A percentile compares a stretch with the other conserved stretches of the same genome.
Conservation (phyloP, 371 early-diverging fungal genomes). For the Rhizopus arrhizus region DNA sequence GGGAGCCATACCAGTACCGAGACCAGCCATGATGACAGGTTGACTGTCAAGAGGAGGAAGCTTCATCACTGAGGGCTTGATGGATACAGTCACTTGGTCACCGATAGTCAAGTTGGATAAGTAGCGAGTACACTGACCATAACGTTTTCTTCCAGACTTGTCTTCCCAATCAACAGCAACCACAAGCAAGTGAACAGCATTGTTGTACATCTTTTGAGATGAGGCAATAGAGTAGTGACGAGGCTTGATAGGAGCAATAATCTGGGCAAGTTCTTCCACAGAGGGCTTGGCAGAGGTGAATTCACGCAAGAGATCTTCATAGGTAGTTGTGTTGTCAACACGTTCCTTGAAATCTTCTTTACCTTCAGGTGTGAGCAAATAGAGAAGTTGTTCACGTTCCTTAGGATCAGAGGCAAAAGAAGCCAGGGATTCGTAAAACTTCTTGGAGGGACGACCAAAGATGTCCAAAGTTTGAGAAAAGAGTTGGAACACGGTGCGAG, state of each 20-base stretch:
- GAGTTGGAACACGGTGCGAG: constrained; percentile 77
- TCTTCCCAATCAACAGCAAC: constrained; percentile 89
- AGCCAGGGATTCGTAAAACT: constrained; percentile 84
- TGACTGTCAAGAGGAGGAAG: constrained; percentile 78
- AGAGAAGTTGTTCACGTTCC: constrained; percentile 74
- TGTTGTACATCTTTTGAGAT: constrained; percentile 81
- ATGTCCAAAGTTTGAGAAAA: constrained; percentile 84
- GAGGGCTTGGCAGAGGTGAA: constrained; percentile 83
- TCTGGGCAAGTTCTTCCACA: constrained; percentile 66
- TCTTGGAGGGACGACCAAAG: constrained; percentile 93
- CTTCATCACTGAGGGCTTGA: constrained; percentile 96
- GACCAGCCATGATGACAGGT: constrained; percentile 95
- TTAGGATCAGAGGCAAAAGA: constrained; percentile 68
- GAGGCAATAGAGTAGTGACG: constrained; percentile 96
- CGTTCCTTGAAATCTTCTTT: constrained; percentile 80
- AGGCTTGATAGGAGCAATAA: constrained; percentile 87
- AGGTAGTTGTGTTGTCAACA: constrained; percentile 81
- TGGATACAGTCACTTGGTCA: constrained; percentile 76
- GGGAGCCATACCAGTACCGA: constrained; percentile 97
- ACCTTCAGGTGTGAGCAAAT: constrained; percentile 75
- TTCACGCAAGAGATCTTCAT: constrained; percentile 84
- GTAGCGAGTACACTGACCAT: constrained; percentile 92
- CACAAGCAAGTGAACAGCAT: constrained; percentile 85
- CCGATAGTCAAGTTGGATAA: constrained; percentile 71
- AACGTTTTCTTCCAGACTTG: constrained; percentile 64